Conservation (phyloP, 108 stramenopile genomes). For the Stephanodiscus triporus region DNA sequence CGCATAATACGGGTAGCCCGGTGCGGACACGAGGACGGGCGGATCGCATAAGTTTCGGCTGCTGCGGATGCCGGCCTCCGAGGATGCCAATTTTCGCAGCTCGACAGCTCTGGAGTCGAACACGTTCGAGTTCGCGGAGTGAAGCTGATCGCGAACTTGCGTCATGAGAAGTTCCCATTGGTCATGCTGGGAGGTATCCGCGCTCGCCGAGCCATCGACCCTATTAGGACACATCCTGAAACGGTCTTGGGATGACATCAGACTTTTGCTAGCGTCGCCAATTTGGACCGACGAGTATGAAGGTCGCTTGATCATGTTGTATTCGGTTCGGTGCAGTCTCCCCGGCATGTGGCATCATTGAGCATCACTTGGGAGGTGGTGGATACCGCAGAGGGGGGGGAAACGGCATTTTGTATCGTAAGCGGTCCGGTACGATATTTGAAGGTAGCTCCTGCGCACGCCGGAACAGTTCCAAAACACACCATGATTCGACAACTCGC, state of each 20-base stretch:
- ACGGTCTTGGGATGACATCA: neutral
- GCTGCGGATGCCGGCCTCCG: neutral
- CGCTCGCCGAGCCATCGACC: neutral
- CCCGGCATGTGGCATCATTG: too few relatives aligned
- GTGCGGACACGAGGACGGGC: neutral
- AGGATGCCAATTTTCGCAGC: slow-evolving; percentile 3
- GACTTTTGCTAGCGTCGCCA: too few relatives aligned
- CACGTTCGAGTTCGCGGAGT: neutral
- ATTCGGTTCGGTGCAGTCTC: too few relatives aligned
- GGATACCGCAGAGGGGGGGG: too few relatives aligned
- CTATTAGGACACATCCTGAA: neutral
- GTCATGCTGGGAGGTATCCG: neutral
- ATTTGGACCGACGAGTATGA: too few relatives aligned
- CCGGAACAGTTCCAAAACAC: too few relatives aligned
- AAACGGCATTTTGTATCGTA: too few relatives aligned
- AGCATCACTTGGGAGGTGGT: too few relatives aligned
- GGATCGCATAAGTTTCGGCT: neutral
- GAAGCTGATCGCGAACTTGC: slow-evolving; percentile 4
- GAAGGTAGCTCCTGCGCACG: too few relatives aligned
- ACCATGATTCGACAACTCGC: too few relatives aligned
- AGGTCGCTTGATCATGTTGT: neutral
- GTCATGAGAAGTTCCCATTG: slow-evolving; percentile 11
- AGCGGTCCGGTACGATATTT: too few relatives aligned
- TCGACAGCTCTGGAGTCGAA: neutral
- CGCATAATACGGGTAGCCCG: neutral